Evolutionary conservation across 2,329 filamentous ascomycete genomes (phyloP), one percentile per base, ranked within the genome.

Genomic region (Aspergillus latus): DNA sequence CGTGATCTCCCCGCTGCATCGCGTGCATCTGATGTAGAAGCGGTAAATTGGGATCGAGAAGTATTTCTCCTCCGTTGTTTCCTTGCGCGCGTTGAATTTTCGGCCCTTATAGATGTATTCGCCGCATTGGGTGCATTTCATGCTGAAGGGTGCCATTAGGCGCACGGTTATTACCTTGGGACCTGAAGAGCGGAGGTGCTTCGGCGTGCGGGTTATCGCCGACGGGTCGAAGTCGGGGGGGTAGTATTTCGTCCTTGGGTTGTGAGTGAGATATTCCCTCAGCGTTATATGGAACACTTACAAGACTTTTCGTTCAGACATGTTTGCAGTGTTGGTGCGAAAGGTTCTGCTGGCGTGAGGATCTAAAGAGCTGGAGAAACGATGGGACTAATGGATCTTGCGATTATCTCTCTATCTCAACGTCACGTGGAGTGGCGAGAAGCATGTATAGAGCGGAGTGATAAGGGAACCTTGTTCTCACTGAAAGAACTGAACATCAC

Each of bases 51-150:
- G 85, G 60, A 97, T 95, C 49, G 84, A 84, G 46, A 96, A 85
- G 77, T 99, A 99, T 64, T 88, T 89, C 67, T 97, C 89, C 16
- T 94, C 89, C 0, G 90, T 91, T 0, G 89, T 96, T 70, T 97
- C 92, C 70, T 99, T 99, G 36, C 90, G 84, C 2, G 91, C 88
- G 76, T 97, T 97, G 82, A 97, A 97, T 69, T 97, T 97, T 59
- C 92, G 85, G 0, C 92, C 92, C 66, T 91, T 90, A 80, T 95
- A 93, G 68, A 96, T 94, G 78, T 88, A 96, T 75, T 95, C 89
- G 68, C 85, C 72, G 55, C 72, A 74, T 53, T 68, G 43, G 65
- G 76, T 85, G 72, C 89, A 92, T 69, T 87, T 87, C 86, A 92
- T 90, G 50, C 82, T 85, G 75, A 92, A 94, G 3, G 91, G 90